Conservation (phyloP, 2,329 filamentous ascomycete genomes). For the Ilyonectria sp. region DNA sequence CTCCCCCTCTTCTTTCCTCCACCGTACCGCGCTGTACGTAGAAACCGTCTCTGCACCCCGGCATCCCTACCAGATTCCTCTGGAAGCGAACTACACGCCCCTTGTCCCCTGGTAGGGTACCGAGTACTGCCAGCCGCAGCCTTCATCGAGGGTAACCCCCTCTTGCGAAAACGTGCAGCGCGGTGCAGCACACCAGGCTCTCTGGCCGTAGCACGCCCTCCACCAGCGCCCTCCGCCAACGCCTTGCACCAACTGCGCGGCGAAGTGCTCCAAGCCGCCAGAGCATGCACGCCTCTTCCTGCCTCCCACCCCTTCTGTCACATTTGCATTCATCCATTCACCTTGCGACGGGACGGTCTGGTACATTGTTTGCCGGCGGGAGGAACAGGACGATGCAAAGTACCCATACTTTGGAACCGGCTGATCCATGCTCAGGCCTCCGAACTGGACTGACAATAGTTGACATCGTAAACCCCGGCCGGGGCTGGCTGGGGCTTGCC, state of each 20-base stretch:
- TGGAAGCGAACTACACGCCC: slow-evolving; percentile 44
- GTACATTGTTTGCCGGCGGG: neutral
- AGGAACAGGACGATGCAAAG: slow-evolving; percentile 4
- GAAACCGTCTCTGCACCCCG: slow-evolving; percentile 38
- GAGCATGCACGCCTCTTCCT: neutral
- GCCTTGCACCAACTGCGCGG: slow-evolving; percentile 3
- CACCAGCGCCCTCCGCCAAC: neutral
- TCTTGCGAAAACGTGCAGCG: slow-evolving; percentile 7
- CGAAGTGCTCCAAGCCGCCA: neutral
- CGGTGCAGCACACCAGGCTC: neutral
- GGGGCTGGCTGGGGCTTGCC: slow-evolving; percentile 29
- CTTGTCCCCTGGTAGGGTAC: slow-evolving; percentile 35
- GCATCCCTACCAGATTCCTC: slow-evolving; percentile 38
- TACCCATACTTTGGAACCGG: slow-evolving; percentile 31
- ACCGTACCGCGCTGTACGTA: slow-evolving; percentile 37
- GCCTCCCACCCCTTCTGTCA: slow-evolving; percentile 7
- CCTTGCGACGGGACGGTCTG: neutral
- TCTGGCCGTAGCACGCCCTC: slow-evolving; percentile 11
- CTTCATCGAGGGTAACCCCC: slow-evolving; percentile 27
- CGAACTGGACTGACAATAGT: slow-evolving; percentile 36
- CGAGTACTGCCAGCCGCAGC: slow-evolving; percentile 40
- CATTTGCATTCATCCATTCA: slow-evolving; percentile 9
- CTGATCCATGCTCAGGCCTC: slow-evolving; percentile 38
- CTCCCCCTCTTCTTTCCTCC: slow-evolving; percentile 33
- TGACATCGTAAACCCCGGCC: slow-evolving; percentile 21